A percentile compares a stretch with the other conserved stretches of the same genome.
These are phyloP conservation scores for Elasticomyces elasticus DNA, from an alignment of 495 filamentous ascomycete species.

Conservation along the genomic window DNA sequence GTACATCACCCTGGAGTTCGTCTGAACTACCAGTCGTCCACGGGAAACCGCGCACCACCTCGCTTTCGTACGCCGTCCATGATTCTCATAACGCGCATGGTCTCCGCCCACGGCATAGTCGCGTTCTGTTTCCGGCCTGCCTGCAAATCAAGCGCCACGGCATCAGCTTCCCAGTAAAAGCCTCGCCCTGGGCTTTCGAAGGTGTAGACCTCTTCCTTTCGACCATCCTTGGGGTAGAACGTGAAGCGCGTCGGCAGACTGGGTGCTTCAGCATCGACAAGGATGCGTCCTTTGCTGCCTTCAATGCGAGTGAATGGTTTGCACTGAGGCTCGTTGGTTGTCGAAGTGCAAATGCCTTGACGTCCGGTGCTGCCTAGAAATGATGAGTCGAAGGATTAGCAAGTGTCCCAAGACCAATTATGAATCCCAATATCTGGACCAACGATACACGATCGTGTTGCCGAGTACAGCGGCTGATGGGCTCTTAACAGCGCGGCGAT, in stretches of 20 bases:
- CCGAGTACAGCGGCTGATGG: too few species aligned
- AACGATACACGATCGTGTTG: too few species aligned
- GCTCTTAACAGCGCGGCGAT: too few species aligned
- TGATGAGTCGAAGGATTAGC: too few species aligned
- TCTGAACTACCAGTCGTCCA: conserved; percentile 13
- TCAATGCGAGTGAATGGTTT: conserved; percentile 18
- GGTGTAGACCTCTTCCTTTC: conserved; percentile 4
- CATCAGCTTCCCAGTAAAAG: conserved; percentile 23
- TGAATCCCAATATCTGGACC: too few species aligned
- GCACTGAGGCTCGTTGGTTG: neutral
- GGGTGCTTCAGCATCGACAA: conserved; percentile 6
- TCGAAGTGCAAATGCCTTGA: conserved; percentile 21
- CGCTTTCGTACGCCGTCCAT: conserved; percentile 20
- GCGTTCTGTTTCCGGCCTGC: conserved; percentile 17
- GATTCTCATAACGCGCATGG: conserved; percentile 18
- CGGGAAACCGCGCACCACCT: conserved; percentile 20
- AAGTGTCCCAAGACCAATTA: too few species aligned
- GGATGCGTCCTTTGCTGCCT: conserved; percentile 16
- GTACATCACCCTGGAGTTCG: neutral
- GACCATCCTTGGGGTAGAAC: conserved; percentile 11
- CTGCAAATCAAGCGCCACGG: conserved; percentile 18
- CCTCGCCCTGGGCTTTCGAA: conserved; percentile 19
- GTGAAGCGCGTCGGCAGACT: conserved; percentile 1
- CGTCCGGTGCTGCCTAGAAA: too few species aligned
- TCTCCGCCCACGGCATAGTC: conserved; percentile 20